Percentiles rank a stretch among this genome's conserved stretches.
These are phyloP conservation scores for Aspergillus olivimuriae DNA, from an alignment of 495 filamentous ascomycete genomes.

Conservation along the genomic window DNA sequence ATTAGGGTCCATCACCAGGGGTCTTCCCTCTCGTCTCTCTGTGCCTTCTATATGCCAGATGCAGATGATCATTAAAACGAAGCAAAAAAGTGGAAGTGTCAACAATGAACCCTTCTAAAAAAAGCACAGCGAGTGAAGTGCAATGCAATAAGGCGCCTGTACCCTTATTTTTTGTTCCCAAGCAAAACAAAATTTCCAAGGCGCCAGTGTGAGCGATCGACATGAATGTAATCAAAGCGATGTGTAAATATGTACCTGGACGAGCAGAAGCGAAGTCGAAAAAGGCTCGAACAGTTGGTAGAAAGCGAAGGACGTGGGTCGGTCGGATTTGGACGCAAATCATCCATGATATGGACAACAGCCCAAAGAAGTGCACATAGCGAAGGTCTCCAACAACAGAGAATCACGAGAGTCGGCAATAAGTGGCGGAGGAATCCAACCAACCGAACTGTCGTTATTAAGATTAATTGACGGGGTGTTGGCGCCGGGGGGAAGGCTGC, in stretches of 20 bases:
- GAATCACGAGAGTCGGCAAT: conserved; percentile 6
- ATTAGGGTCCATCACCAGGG: conserved; percentile 8
- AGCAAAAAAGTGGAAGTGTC: conserved; percentile 8
- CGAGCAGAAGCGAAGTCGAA: conserved; percentile 28
- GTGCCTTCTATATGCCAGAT: conserved; percentile 42
- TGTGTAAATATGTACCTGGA: conserved; percentile 32
- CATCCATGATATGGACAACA: conserved; percentile 9
- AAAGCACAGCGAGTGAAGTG: conserved; percentile 43
- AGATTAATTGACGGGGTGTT: conserved; percentile 39
- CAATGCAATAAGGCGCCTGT: conserved; percentile 27
- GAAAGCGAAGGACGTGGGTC: conserved; percentile 39
- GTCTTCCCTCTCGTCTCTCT: no score
- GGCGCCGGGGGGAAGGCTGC: no score
- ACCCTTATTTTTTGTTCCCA: conserved; percentile 16
- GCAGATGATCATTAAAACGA: conserved; percentile 32
- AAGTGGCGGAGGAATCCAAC: conserved; percentile 1
- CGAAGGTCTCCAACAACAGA: conserved; percentile 38
- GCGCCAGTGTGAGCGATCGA: conserved; percentile 44
- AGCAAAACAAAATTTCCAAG: conserved; percentile 17
- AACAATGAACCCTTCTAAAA: conserved; percentile 23
- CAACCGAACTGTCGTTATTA: conserved; percentile 31
- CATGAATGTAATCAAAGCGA: conserved; percentile 29
- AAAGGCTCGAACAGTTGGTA: conserved; percentile 29
- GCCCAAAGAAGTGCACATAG: no score
- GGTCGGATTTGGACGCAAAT: conserved; percentile 28